Evolutionary conservation across 1,139 yeast species (phyloP).

Genomic region (Kurtzmaniella quercitrusa): DNA sequence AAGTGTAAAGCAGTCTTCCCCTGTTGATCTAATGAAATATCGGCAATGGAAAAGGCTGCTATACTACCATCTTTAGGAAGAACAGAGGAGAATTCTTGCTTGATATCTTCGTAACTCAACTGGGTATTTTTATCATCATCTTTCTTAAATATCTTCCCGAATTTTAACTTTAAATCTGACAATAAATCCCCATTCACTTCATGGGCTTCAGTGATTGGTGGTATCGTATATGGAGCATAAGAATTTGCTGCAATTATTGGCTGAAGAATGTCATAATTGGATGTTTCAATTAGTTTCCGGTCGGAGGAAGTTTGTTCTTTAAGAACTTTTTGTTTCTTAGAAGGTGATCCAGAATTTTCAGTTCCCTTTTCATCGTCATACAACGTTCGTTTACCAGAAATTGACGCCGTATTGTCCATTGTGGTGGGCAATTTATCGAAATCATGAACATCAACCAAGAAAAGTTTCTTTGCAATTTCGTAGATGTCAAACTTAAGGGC

Average conservation of each 20-base stretch:
- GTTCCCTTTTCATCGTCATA: constrained; percentile 9
- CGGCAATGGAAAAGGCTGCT: constrained; percentile 17
- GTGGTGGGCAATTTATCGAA: constrained; percentile 34
- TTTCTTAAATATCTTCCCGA: constrained; percentile 40
- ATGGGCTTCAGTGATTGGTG: constrained; percentile 43
- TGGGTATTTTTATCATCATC: constrained; percentile 24
- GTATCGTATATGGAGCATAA: constrained; percentile 49
- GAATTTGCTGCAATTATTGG: constrained; percentile 19
- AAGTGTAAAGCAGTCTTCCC: constrained; percentile 47
- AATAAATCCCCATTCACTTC: constrained; percentile 26
- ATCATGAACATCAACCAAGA: constrained; percentile 45
- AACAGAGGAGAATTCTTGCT: constrained; percentile 20
- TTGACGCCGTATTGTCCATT: constrained; percentile 12
- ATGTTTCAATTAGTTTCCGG: background rate
- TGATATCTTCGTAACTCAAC: constrained; percentile 33
- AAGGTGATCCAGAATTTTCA: constrained; percentile 26
- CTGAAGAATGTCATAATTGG: constrained; percentile 9
- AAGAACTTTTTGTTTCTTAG: constrained; percentile 24
- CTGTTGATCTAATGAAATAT: constrained; percentile 37
- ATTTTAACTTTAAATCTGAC: constrained; percentile 53
- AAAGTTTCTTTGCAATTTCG: constrained; percentile 34
- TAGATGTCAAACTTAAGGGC: constrained; percentile 42
- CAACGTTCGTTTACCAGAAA: constrained; percentile 9
- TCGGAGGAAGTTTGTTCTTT: constrained; percentile 15
- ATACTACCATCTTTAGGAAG: background rate